Evolutionary conservation across 371 early-diverging fungal species (phyloP).

Genomic region (Mortierella sp.): DNA sequence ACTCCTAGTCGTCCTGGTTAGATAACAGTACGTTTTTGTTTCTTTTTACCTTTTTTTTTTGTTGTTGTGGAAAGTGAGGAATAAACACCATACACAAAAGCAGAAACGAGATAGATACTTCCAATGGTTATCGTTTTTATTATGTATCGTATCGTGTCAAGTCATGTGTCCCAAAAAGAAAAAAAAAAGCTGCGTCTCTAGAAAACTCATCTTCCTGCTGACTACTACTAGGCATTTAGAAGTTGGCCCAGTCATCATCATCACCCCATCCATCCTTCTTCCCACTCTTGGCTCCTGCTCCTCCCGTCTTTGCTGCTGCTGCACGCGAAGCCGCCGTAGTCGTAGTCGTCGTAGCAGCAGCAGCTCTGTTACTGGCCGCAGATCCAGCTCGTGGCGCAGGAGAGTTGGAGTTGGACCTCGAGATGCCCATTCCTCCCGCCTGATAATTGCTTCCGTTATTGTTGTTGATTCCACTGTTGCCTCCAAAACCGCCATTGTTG

Average conservation of each 20-base stretch:
- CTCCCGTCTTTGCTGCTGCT: conserved; percentile 31
- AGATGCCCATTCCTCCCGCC: conserved; percentile 38
- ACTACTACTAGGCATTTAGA: conserved; percentile 29
- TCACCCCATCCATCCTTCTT: conserved; percentile 61
- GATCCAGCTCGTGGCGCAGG: conserved; percentile 54
- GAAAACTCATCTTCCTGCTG: background rate
- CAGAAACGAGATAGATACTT: background rate
- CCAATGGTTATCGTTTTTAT: conserved; percentile 6
- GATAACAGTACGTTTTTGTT: background rate
- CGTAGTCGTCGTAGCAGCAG: conserved; percentile 13
- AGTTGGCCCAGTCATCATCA: conserved; percentile 60
- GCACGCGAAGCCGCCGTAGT: conserved; percentile 18
- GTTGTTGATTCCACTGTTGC: background rate
- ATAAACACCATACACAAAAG: background rate
- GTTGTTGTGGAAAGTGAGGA: no score
- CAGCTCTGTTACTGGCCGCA: conserved; percentile 23
- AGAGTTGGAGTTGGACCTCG: conserved; percentile 51
- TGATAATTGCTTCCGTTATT: conserved; percentile 25
- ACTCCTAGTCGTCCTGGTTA: conserved; percentile 74
- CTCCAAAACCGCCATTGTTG: conserved; percentile 8
- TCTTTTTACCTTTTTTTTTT: background rate
- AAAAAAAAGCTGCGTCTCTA: background rate
- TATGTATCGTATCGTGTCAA: background rate
- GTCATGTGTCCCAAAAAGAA: no score
- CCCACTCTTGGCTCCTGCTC: conserved; percentile 31